phyloP scores from a whole-genome alignment of 352 stramenopile genomes.

The Ophiocytium majus region DNA sequence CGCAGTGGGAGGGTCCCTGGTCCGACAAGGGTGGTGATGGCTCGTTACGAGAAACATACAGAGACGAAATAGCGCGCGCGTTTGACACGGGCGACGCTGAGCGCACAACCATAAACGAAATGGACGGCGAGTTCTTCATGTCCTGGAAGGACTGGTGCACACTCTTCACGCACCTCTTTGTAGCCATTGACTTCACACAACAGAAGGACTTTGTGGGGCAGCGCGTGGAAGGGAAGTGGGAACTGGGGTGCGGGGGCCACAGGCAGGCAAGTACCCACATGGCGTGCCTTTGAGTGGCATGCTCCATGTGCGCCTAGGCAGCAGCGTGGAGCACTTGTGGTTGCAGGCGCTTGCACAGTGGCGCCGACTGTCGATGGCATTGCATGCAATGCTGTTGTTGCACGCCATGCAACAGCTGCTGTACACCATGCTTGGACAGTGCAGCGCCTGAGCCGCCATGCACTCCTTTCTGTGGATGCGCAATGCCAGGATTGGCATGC shows the following conservation, averaged over 20 bases:
- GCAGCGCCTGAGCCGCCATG: too few relatives aligned
- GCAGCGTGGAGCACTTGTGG: too few relatives aligned
- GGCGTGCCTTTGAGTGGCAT: too few relatives aligned
- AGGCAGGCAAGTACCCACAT: conserved; percentile 53
- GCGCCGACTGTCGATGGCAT: too few relatives aligned
- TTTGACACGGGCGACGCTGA: background rate
- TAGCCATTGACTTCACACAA: conserved; percentile 82
- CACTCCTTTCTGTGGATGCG: too few relatives aligned
- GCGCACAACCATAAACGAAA: conserved; percentile 68
- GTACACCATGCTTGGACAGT: too few relatives aligned
- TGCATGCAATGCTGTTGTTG: too few relatives aligned
- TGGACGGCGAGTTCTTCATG: conserved; percentile 88
- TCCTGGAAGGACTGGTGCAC: conserved; percentile 69
- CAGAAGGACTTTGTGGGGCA: conserved; percentile 73
- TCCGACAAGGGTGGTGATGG: conserved; percentile 73
- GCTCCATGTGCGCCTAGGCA: too few relatives aligned
- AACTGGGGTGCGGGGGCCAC: conserved; percentile 69
- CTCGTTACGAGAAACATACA: conserved; percentile 65
- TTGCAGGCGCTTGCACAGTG: too few relatives aligned
- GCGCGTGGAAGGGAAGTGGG: conserved; percentile 71
- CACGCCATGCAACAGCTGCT: too few relatives aligned
- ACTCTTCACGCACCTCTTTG: conserved; percentile 83
- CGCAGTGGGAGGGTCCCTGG: conserved; percentile 75
- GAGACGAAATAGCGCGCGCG: background rate
- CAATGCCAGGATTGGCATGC: too few relatives aligned